These are phyloP conservation scores for Heracleum sosnowskyi DNA, from an alignment of 129 eudicot species.

Conservation along the genomic window DNA sequence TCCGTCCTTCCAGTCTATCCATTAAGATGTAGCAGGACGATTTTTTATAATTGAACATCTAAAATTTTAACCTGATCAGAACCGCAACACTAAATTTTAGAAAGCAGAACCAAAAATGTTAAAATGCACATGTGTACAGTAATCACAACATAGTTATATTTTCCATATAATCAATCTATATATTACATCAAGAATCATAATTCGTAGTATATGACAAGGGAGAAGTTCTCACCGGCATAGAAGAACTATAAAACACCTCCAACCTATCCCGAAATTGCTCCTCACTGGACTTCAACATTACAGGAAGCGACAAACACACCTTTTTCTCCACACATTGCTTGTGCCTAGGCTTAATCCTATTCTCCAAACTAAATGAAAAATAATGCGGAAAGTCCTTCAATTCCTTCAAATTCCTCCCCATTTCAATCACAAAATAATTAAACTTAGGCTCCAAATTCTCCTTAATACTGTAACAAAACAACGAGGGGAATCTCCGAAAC, in stretches of 20 bases:
- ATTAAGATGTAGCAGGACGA: not conserved
- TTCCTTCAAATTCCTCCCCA: conserved; percentile 81
- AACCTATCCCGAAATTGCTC: conserved; percentile 50
- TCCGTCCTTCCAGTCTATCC: not conserved
- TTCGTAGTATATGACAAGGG: conserved; percentile 61
- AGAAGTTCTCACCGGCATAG: conserved; percentile 56
- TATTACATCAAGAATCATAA: conserved; percentile 29
- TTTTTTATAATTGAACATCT: not conserved
- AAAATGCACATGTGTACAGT: not conserved
- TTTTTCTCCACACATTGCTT: conserved; percentile 53
- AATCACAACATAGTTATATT: not conserved
- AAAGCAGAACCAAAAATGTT: not conserved
- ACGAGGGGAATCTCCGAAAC: conserved; percentile 65
- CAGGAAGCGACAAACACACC: conserved; percentile 63
- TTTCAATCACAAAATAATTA: conserved; percentile 66
- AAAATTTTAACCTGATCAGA: not conserved
- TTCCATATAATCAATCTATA: conserved; percentile 5
- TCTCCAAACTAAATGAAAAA: conserved; percentile 81
- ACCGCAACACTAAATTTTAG: not conserved
- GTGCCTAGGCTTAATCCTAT: conserved; percentile 76
- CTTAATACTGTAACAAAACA: conserved; percentile 73
- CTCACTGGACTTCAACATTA: conserved; percentile 52
- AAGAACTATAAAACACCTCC: conserved; percentile 58
- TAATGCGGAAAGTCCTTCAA: conserved; percentile 73
- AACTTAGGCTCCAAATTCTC: conserved; percentile 73